Evolutionary conservation across 2,329 filamentous ascomycete species (phyloP), one percentile per base, ranked within the genome.

Genomic region (Pseudomassariella vexata): DNA sequence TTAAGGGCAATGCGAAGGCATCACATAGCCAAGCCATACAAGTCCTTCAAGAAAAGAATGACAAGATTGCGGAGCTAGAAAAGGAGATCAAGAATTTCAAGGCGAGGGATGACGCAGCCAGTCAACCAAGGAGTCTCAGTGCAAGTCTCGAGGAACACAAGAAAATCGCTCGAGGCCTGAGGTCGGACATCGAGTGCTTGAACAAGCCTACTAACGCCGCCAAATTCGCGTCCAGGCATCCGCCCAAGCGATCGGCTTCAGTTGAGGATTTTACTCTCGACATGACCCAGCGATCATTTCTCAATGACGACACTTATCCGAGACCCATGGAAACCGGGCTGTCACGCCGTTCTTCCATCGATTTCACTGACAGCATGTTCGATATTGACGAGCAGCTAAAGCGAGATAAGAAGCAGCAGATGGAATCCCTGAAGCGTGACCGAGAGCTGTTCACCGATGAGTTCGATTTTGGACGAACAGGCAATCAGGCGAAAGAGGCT

Each of bases 41-140:
- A 11, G 70, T 78, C 3, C 43, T 79, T 26, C 63, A 70, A 32
- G 68, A 67, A 40, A 73, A 75, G 34, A 73, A 78, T 37, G 60
- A 64, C 23, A 74, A 74, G 50, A 75, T 79, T 37, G 56, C 65
- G 7, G 63, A 70, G 25, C 62, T 80, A 6, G 73, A 71, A 50
- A 70, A 66, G 42, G 68, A 74, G 41, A 51, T 76, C 23, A 62
- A 60, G 36, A 53, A 53, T 1, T 52, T 76, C 3, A 70, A 68
- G 45, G 46, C 39, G 9, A 43, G 41, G 8, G 37, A 44, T 21
- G 10, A 39, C 24, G 40, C 40, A 6, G 39, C 30, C 5, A 30
- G 25, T 18, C 39, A 16, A 9, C 29, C 36, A 2, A 37, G 40
- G 20, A 21, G 27, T 17, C 17, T 46, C 5, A 38, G 42, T 17